A percentile compares a stretch with the other conserved stretches of the same genome.
phyloP scores from a whole-genome alignment of 2,329 filamentous ascomycete genomes.

The Cercospora berteroae region DNA sequence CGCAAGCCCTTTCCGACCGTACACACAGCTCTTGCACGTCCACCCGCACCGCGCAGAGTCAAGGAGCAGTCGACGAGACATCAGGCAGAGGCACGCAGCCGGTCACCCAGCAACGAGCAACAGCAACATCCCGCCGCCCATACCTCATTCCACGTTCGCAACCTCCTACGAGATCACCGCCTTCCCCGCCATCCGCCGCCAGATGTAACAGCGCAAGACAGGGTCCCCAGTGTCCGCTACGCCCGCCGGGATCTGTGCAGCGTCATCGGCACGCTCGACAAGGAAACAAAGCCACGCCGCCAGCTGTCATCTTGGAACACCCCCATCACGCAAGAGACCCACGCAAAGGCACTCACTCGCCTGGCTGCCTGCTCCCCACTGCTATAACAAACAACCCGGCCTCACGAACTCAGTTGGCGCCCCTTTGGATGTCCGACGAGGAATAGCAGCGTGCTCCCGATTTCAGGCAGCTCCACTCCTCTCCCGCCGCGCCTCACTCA shows the following conservation, averaged over 20 bases:
- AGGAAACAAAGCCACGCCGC: conserved; percentile 10
- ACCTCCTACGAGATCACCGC: neutral
- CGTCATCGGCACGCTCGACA: conserved; percentile 21
- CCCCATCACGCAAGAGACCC: neutral
- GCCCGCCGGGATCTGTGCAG: conserved; percentile 20
- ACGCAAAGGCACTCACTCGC: no score
- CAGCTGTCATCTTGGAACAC: conserved; percentile 9
- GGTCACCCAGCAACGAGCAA: neutral
- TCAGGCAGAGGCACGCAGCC: neutral
- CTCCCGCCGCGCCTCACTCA: conserved; percentile 12
- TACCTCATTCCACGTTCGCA: neutral
- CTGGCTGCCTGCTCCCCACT: no score
- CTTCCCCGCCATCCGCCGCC: conserved; percentile 2
- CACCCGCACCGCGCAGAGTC: neutral
- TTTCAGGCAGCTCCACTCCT: conserved; percentile 24
- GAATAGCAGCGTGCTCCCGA: conserved; percentile 16
- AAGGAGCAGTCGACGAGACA: neutral
- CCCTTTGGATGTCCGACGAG: conserved; percentile 23
- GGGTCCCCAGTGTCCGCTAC: conserved; percentile 22
- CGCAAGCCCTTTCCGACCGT: neutral
- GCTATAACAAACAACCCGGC: conserved; percentile 2
- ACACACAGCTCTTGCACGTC: neutral
- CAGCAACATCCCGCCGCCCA: neutral
- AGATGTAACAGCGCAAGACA: conserved; percentile 23
- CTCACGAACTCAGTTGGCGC: conserved; percentile 7